Evolutionary conservation across 2,329 filamentous ascomycete genomes (phyloP).

Genomic region (Elsinoe fawcettii): DNA sequence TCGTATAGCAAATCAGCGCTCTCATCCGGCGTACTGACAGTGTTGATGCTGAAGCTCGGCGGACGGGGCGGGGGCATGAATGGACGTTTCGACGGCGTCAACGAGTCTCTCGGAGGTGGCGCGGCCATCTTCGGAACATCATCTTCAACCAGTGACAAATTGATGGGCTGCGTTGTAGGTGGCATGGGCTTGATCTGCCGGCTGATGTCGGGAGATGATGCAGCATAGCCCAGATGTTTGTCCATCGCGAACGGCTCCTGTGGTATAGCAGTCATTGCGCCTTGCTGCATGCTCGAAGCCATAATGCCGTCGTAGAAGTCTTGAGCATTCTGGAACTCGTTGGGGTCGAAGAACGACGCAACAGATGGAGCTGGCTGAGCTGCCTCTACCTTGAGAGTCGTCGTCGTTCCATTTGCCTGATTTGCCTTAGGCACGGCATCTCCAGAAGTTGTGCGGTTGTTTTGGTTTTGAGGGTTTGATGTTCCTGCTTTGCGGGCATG

Average conservation of each 20-base stretch:
- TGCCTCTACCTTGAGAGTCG: constrained; percentile 26
- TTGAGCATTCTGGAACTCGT: constrained; percentile 34
- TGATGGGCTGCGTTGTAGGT: constrained; percentile 40
- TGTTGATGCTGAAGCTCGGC: constrained; percentile 40
- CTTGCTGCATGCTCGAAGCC: constrained; percentile 21
- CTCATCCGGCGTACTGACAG: constrained; percentile 59
- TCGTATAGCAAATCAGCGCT: constrained; percentile 82
- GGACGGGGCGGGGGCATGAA: constrained; percentile 31
- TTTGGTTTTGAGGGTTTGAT: constrained; percentile 12
- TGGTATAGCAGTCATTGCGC: constrained; percentile 38
- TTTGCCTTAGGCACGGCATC: constrained; percentile 21
- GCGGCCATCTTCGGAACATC: constrained; percentile 34
- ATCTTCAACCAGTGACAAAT: constrained; percentile 50
- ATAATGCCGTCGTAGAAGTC: constrained; percentile 22
- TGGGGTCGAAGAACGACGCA: constrained; percentile 31
- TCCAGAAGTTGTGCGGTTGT: not conserved
- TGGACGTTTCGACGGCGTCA: constrained; percentile 14
- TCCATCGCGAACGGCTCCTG: constrained; percentile 30
- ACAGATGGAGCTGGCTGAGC: constrained; percentile 35
- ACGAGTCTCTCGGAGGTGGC: not conserved
- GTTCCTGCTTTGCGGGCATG: constrained; percentile 57
- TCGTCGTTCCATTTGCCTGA: constrained; percentile 17
- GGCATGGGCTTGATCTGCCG: constrained; percentile 35
- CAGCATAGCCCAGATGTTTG: constrained; percentile 21
- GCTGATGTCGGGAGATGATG: constrained; percentile 46